Base-by-base conservation (phyloP, 148 eudicot genomes). In the Chenopodium quinoa region DNA sequence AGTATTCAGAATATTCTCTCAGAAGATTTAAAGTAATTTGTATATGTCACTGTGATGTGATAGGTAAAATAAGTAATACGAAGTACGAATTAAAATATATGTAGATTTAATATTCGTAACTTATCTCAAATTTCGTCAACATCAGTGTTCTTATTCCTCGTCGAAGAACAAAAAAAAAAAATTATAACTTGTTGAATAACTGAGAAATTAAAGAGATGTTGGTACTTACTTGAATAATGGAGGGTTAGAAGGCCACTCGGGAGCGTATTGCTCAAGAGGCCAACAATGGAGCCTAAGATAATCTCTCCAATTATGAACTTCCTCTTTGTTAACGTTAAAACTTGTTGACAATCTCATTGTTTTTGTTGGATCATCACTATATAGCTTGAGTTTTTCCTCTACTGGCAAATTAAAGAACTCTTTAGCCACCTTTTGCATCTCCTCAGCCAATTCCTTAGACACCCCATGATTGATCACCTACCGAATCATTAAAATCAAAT, bases 391-490 rank as follows among this genome's bases (percentile, higher is more conserved):
- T 80, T 95, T 95, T 85, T 95, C 97, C 68, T 95, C 98, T 22
- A 90, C 62, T 1, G 98, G 93, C 37, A 95, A 65, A 2, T 64
- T 52, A 83, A 95, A 95, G 44, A 93, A 95, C 62, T 90, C 97
- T 0, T 88, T n/a, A 2, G 91, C 89, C 44, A 90, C 89, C 27
- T 62, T 75, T 74, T 84, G 67, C 97, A 92, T 95, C 63, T 76
- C 83, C 71, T 87, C 91, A 71, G 79, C 79, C 0, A 46, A 25
- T 48, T 89, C 91, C 47, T 37, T 69, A 0, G 86, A 17, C 10
- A 95, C 93, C 17, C 97, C 97, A 71, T 95, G 98, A 86, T 93
- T 95, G 32, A 84, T 84, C 82, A 95, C 97, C 98, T 94, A 25
- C 25, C 17, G 64, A 20, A 29, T 14, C 56, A 52, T 10, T 14